Percentiles rank a stretch among this genome's conserved stretches.
Evolutionary conservation across 768 basidiomycete genomes (phyloP).

Genomic region (Termitomyces sp.): DNA sequence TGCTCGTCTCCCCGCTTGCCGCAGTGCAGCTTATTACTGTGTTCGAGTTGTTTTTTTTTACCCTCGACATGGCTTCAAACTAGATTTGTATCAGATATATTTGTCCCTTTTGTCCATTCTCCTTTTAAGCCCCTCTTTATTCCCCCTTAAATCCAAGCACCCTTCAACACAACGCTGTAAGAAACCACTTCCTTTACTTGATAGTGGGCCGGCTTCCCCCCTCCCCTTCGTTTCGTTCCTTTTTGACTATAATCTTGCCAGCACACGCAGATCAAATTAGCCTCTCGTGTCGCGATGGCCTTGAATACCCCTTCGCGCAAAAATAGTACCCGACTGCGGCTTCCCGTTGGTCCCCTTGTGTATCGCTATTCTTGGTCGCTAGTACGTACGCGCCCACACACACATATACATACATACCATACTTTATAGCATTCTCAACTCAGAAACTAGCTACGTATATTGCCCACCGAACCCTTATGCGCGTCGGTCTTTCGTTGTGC

Average conservation of each 20-base stretch:
- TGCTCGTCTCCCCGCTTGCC: slow-evolving; percentile 6
- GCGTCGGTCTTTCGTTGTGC: slow-evolving; percentile 6
- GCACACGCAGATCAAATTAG: slow-evolving; percentile 15
- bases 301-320: slow-evolving; percentile 18
- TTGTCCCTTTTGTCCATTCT: slow-evolving; percentile 3
- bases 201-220: background rate
- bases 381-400: background rate
- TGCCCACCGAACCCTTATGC: background rate
- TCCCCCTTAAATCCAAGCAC: background rate
- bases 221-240: background rate
- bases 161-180: slow-evolving; percentile 5
- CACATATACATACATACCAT: slow-evolving; percentile 1
- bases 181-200: background rate
- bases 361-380: slow-evolving; percentile 21
- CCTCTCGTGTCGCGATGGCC: slow-evolving; percentile 18
- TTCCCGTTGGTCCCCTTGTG: slow-evolving; percentile 7
- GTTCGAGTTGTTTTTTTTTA: slow-evolving; percentile 8
- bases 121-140: slow-evolving; percentile 3
- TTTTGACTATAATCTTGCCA: slow-evolving; percentile 11
- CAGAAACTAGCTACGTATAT: background rate
- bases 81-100: slow-evolving; percentile 35
- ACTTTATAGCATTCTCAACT: background rate
- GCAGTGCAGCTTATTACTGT: slow-evolving; percentile 12
- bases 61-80: slow-evolving; percentile 9
- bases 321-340: slow-evolving; percentile 10